phyloP scores from a whole-genome alignment of 2,329 filamentous ascomycete genomes.

The Stemphylium beticola region DNA sequence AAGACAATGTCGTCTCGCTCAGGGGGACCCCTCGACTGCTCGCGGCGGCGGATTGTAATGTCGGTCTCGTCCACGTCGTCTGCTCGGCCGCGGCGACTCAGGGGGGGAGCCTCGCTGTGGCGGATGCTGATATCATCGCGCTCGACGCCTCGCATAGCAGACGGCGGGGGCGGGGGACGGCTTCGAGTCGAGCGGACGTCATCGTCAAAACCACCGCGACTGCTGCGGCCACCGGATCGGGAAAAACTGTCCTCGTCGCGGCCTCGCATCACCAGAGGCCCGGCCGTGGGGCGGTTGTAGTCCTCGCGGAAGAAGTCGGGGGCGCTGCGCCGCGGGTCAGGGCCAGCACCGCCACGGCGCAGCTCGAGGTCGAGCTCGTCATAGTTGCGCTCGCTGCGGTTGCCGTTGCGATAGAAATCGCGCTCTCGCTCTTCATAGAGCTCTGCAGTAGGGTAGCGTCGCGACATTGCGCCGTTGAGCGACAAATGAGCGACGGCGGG shows the following conservation, averaged over 20 bases:
- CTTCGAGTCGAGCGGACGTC: conserved; percentile 47
- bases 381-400: conserved; percentile 52
- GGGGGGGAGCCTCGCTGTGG: conserved; percentile 34
- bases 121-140: conserved; percentile 49
- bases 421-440: conserved; percentile 58
- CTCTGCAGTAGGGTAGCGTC: conserved; percentile 55
- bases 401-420: conserved; percentile 55
- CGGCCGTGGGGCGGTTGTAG: conserved; percentile 55
- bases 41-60: conserved; percentile 44
- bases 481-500: conserved; percentile 20
- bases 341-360: conserved; percentile 37
- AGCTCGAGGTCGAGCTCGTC: conserved; percentile 60
- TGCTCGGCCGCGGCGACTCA: conserved; percentile 37
- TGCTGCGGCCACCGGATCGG: conserved; percentile 36
- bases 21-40: conserved; percentile 42
- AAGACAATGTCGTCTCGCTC: conserved; percentile 52
- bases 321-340: conserved; percentile 50
- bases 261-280: conserved; percentile 55
- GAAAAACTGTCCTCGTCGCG: conserved; percentile 50
- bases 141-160: conserved; percentile 37
- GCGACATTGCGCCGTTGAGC: conserved; percentile 34
- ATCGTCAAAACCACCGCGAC: conserved; percentile 50
- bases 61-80: conserved; percentile 48
- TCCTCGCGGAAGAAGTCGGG: conserved; percentile 59
- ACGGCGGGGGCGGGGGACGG: conserved; percentile 36